Evolutionary conservation across 305 asterid genomes (phyloP), one percentile per base, ranked within the genome.

Genomic region (Rubia tinctorum): DNA sequence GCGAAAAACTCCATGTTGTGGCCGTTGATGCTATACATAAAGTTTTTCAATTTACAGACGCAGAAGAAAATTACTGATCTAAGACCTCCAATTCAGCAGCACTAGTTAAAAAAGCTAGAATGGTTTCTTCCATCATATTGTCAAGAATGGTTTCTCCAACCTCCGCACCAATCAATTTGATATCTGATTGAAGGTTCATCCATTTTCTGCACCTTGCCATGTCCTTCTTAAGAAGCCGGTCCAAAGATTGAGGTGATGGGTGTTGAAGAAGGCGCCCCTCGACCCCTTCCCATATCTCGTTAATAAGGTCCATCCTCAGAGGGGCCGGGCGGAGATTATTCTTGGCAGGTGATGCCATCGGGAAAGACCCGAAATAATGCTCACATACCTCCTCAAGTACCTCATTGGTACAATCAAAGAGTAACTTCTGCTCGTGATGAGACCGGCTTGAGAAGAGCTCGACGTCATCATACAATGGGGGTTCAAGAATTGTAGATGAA

Each of bases 391-490:
- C 88, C 81, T 80, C 79, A 56, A 95, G 83, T 73, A 89, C 89
- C 75, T 87, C 95, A 60, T 88, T 89, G 62, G 93, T 85, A 75
- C 90, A 91, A 79, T 92, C 93, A 66, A 95, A 95, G 73, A 95
- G 96, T 82, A 92, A 86, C 72, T 84, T 91, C 81, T 93, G 99
- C 77, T 88, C 97, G 45, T 86, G 76, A 42, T 66, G 85, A 63
- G 97, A 80, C 27, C 87, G 84, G 75, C 91, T 87, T 15, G 99
- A 89, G 73, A 95, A 95, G 77, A 88, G 77, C 83, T 91, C 97
- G 7, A 95, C 98, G 84, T 95, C 99, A 53, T 88, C 97, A 73
- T 88, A 95, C 78, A 92, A 79, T 8, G 90, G 78, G 2, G 88
- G 79, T 81, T 91, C 99, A 2, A 95, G 98, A 79, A 95, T 83